phyloP scores from a whole-genome alignment of 2,329 filamentous ascomycete species.

The Beauveria medogensis region DNA sequence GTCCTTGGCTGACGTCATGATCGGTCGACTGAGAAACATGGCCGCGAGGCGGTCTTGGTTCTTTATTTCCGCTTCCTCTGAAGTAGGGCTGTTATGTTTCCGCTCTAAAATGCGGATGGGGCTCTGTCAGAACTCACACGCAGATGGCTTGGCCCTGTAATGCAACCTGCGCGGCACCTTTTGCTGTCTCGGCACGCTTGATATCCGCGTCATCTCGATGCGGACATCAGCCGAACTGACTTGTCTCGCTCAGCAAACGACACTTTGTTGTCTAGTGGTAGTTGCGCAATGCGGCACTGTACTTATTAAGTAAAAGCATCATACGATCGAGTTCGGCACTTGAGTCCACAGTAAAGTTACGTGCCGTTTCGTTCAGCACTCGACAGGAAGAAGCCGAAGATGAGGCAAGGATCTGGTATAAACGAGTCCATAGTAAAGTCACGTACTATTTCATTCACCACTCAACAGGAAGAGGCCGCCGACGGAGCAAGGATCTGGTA shows the following conservation, averaged over 20 bases:
- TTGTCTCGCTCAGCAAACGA: neutral
- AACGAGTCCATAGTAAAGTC: neutral
- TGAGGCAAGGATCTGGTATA: neutral
- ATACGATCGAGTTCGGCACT: no score
- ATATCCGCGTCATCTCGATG: neutral
- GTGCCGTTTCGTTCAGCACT: no score
- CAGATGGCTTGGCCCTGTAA: neutral
- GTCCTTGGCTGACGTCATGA: conserved; percentile 2
- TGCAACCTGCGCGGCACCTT: neutral
- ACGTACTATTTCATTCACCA: no score
- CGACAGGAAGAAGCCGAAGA: no score
- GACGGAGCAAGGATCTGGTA: neutral
- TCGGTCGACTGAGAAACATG: neutral
- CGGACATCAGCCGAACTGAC: neutral
- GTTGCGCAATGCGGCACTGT: no score
- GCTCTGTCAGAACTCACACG: neutral
- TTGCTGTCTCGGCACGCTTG: neutral
- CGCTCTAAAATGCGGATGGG: neutral
- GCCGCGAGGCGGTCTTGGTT: neutral
- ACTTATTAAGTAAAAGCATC: no score
- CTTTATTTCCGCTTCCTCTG: neutral
- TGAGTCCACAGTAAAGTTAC: no score
- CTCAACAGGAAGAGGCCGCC: neutral
- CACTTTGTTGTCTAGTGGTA: no score
- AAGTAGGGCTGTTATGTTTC: neutral